Percentiles rank a stretch among this genome's conserved stretches.
phyloP scores from a whole-genome alignment of 192 early-diverging fungal genomes.

The Coemansia sp. region DNA sequence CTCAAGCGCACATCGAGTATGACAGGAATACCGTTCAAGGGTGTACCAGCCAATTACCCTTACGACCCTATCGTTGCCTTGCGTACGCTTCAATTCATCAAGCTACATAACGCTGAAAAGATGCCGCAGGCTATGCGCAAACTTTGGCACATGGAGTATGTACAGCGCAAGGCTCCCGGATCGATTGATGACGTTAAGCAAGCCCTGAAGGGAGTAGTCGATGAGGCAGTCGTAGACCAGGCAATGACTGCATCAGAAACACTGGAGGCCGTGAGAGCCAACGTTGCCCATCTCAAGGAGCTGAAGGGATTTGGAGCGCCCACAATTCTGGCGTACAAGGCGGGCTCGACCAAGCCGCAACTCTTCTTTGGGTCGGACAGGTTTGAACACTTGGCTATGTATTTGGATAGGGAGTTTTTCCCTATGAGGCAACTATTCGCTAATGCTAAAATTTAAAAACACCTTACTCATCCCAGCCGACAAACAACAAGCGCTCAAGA shows the following conservation, averaged over 20 bases:
- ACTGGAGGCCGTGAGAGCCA: conserved; percentile 20
- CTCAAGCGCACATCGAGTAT: conserved; percentile 34
- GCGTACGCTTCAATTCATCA: conserved; percentile 43
- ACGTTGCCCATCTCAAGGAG: conserved; percentile 20
- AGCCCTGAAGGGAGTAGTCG: conserved; percentile 21
- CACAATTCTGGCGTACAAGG: conserved; percentile 42
- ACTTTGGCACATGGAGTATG: conserved; percentile 44
- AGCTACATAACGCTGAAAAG: conserved; percentile 22
- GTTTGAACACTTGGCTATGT: conserved; percentile 51
- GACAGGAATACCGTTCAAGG: conserved; percentile 48
- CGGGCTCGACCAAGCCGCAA: conserved; percentile 21
- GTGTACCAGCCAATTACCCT: conserved; percentile 34
- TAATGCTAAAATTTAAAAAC: conserved; percentile 11
- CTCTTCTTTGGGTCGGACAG: conserved; percentile 52
- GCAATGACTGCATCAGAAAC: conserved; percentile 21
- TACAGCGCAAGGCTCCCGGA: conserved; percentile 29
- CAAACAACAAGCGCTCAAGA: not conserved
- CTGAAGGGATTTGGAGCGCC: conserved; percentile 47
- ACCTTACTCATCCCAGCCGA: not conserved
- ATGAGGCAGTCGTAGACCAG: conserved; percentile 22
- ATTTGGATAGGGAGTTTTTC: conserved; percentile 34
- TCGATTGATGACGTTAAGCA: conserved; percentile 31
- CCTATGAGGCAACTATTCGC: conserved; percentile 55
- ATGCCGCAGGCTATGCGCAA: conserved; percentile 39
- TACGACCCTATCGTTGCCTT: conserved; percentile 36